These are phyloP conservation scores for Sporobolomyces pararoseus DNA, from an alignment of 768 basidiomycete genomes.

Conservation along the genomic window DNA sequence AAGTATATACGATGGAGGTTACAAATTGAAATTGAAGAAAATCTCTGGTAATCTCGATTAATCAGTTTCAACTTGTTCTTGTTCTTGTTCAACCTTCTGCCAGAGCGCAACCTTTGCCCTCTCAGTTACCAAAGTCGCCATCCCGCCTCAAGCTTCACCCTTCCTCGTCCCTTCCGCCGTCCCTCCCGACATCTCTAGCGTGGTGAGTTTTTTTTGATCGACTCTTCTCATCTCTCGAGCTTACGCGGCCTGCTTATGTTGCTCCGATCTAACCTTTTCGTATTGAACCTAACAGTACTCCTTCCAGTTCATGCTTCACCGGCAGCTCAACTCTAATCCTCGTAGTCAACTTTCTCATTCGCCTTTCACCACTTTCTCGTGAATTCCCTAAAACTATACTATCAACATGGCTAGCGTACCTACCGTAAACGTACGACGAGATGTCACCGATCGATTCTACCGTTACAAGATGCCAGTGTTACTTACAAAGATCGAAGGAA, in stretches of 20 bases:
- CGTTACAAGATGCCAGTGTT: slow-evolving; percentile 96
- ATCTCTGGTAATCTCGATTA: too few relatives aligned
- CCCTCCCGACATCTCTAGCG: slow-evolving; percentile 20
- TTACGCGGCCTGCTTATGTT: too few relatives aligned
- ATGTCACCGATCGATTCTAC: slow-evolving; percentile 95
- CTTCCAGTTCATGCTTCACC: slow-evolving; percentile 20
- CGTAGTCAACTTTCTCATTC: not conserved
- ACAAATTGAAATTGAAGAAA: too few relatives aligned
- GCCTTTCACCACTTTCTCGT: slow-evolving; percentile 16
- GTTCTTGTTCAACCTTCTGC: not conserved
- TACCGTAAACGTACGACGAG: slow-evolving; percentile 87
- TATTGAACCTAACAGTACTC: too few relatives aligned
- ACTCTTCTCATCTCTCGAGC: too few relatives aligned
- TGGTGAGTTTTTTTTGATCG: not conserved
- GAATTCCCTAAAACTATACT: slow-evolving; percentile 22
- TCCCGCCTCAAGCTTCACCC: slow-evolving; percentile 16
- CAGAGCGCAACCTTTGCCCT: slow-evolving; percentile 4
- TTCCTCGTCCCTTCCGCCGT: slow-evolving; percentile 16
- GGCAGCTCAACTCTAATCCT: slow-evolving; percentile 7
- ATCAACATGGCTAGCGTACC: slow-evolving; percentile 66
- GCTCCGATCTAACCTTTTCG: too few relatives aligned
- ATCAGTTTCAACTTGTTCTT: too few relatives aligned
- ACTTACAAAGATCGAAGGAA: slow-evolving; percentile 94
- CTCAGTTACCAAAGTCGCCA: not conserved
- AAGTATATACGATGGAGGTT: too few relatives aligned